Percentiles rank a stretch among this genome's conserved stretches.
Conservation (phyloP, 352 stramenopile species). For the Lagenidium giganteum region DNA sequence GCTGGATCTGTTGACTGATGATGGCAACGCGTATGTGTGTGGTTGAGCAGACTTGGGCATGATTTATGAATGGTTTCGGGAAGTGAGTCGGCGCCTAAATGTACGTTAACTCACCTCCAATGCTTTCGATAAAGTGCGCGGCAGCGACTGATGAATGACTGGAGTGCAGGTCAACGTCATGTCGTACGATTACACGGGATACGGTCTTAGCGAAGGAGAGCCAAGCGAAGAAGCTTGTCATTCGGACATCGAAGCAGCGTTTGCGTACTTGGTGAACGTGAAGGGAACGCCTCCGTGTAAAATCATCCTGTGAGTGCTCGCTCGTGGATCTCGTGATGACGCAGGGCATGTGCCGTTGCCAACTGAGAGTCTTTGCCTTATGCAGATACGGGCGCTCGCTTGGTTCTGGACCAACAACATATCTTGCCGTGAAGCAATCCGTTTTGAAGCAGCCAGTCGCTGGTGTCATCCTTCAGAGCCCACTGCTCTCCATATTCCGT, state of each 20-base stretch:
- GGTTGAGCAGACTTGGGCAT: slow-evolving; percentile 94
- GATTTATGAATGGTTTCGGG: slow-evolving; percentile 95
- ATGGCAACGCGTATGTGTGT: too few relatives aligned
- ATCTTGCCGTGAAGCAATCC: slow-evolving; percentile 93
- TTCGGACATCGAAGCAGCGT: slow-evolving; percentile 92
- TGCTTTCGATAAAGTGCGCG: too few relatives aligned
- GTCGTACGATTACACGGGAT: slow-evolving; percentile 95
- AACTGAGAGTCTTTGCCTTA: not conserved
- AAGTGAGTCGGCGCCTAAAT: slow-evolving; percentile 73
- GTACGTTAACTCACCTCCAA: slow-evolving; percentile 17
- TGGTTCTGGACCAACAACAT: slow-evolving; percentile 90
- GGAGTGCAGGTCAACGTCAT: slow-evolving; percentile 69
- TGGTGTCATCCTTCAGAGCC: slow-evolving; percentile 94
- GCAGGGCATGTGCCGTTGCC: not conserved
- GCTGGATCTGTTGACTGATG: too few relatives aligned
- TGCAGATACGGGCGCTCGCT: slow-evolving; percentile 86
- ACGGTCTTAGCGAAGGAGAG: slow-evolving; percentile 90
- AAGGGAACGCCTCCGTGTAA: slow-evolving; percentile 84
- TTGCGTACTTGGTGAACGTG: slow-evolving; percentile 90
- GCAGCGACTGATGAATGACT: too few relatives aligned
- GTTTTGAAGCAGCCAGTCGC: slow-evolving; percentile 83
- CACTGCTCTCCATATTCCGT: slow-evolving; percentile 93
- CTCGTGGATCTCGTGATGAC: not conserved
- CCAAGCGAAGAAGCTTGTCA: slow-evolving; percentile 92
- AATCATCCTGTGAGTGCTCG: slow-evolving; percentile 91